Conservation (phyloP, 305 asterid species). For the Vinca major region DNA sequence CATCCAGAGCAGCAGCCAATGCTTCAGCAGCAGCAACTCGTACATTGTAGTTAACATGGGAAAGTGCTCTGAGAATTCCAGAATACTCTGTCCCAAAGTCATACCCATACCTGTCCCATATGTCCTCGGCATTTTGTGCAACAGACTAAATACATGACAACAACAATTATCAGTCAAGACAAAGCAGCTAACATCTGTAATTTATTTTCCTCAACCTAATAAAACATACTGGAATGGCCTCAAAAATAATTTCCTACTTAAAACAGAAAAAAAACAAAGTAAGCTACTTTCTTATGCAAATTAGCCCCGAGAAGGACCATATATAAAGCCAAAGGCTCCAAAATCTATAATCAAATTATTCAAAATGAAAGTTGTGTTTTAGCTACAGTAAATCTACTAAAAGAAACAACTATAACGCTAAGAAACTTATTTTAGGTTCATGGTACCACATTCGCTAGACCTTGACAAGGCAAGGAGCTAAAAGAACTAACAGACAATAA, state of each 20-base stretch:
- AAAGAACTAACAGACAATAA: not conserved
- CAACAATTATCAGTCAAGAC: not conserved
- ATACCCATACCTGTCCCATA: conserved; percentile 87
- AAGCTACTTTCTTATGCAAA: not conserved
- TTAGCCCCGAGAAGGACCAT: not conserved
- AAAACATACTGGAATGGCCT: not conserved
- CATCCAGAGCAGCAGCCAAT: conserved; percentile 97
- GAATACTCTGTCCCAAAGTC: conserved; percentile 92
- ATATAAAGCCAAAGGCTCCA: not conserved
- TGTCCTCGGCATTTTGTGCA: conserved; percentile 85
- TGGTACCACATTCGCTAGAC: not conserved
- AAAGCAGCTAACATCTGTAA: not conserved
- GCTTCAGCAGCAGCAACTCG: conserved; percentile 98
- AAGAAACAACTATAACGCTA: not conserved
- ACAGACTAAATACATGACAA: conserved; percentile 45
- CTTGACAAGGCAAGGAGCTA: not conserved
- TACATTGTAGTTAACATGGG: conserved; percentile 75
- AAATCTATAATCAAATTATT: not conserved
- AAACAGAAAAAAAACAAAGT: not conserved
- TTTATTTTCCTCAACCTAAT: not conserved
- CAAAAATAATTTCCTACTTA: not conserved
- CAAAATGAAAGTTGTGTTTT: not conserved
- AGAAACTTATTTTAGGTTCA: not conserved
- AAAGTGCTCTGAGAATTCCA: conserved; percentile 73
- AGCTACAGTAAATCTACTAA: not conserved